Percentiles rank a stretch among this genome's conserved stretches.
phyloP scores from a whole-genome alignment of 2,329 filamentous ascomycete species.

The Neoscytalidium dimidiatum region DNA sequence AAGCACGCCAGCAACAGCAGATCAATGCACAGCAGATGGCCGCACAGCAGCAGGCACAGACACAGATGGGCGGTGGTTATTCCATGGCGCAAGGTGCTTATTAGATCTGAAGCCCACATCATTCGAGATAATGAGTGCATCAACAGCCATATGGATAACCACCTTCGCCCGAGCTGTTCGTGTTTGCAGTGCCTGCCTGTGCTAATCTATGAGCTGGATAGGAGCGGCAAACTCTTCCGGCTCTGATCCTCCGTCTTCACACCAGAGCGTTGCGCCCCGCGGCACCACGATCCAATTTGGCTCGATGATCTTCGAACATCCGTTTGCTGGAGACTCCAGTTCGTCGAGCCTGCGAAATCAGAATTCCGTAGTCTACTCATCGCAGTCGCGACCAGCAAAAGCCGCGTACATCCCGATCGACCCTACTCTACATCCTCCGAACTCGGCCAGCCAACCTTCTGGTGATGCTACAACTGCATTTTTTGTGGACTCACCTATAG shows the following conservation, averaged over 20 bases:
- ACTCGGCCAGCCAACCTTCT: not conserved
- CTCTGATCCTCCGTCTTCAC: not conserved
- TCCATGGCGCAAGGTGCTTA: slow-evolving; percentile 42
- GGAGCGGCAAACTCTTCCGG: not conserved
- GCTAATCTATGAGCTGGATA: not conserved
- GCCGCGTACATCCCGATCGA: not conserved
- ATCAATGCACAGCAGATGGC: slow-evolving; percentile 34
- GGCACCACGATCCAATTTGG: not conserved
- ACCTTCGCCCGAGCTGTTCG: not conserved
- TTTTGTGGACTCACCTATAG: not conserved
- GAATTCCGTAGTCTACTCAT: not conserved
- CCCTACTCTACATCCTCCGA: not conserved
- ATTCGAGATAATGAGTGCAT: not conserved
- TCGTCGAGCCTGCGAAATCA: not conserved
- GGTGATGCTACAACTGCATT: not conserved
- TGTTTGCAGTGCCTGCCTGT: not conserved
- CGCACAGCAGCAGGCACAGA: slow-evolving; percentile 37
- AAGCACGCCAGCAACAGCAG: slow-evolving; percentile 33
- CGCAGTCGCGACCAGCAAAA: not conserved
- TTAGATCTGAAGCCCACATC: slow-evolving; percentile 23
- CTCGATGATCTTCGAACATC: not conserved
- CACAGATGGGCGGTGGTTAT: slow-evolving; percentile 39
- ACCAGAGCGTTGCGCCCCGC: not conserved
- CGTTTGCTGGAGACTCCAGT: not conserved
- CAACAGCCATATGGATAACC: not conserved